phyloP scores from a whole-genome alignment of 140 eudicot genomes.

The Bidens hawaiensis region DNA sequence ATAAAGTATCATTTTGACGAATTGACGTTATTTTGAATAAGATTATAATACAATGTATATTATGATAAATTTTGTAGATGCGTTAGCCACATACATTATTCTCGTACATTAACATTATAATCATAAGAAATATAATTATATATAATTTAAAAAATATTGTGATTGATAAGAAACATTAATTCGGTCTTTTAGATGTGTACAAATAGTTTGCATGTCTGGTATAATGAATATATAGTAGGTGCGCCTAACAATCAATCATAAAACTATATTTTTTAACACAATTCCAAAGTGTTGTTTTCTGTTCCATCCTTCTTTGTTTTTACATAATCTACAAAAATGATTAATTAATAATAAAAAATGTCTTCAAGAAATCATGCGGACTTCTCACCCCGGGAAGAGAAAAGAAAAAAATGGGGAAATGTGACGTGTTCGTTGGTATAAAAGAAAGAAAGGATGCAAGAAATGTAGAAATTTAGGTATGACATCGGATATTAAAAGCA shows the following conservation, averaged over 20 bases:
- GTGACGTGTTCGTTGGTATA: too few species aligned
- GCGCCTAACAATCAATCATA: constrained; percentile 8
- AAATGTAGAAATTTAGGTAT: too few species aligned
- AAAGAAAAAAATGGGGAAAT: too few species aligned
- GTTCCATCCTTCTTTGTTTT: background rate
- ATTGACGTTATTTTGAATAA: background rate
- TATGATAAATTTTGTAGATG: too few species aligned
- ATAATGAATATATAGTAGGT: constrained; percentile 15
- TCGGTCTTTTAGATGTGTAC: background rate
- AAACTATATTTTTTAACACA: background rate
- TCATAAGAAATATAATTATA: background rate
- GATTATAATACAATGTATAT: background rate
- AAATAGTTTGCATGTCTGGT: background rate
- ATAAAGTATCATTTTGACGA: background rate
- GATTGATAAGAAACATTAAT: constrained; percentile 3
- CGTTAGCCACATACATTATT: background rate
- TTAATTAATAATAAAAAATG: too few species aligned
- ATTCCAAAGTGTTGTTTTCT: background rate
- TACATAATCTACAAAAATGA: background rate
- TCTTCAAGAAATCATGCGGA: background rate
- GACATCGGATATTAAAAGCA: too few species aligned
- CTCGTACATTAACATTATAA: background rate
- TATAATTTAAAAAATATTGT: too few species aligned
- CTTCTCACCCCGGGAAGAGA: too few species aligned
- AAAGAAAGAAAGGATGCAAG: too few species aligned